Conservation (phyloP, 768 basidiomycete species). For the Cystofilobasidium ferigula region DNA sequence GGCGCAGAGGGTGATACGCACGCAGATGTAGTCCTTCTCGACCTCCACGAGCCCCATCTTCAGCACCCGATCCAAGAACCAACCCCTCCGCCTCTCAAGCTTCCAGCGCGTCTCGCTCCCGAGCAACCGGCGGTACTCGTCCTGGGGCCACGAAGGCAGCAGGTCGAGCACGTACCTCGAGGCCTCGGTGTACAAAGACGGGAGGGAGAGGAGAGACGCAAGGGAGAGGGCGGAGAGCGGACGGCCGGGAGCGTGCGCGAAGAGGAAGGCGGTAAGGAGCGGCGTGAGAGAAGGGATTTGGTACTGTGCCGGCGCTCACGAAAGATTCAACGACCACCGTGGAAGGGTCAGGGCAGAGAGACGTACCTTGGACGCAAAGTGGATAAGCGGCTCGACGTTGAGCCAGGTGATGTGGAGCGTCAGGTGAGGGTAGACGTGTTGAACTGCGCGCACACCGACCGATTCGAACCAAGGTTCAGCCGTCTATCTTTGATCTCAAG, state of each 20-base stretch:
- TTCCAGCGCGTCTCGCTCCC: constrained; percentile 10
- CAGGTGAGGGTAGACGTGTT: constrained; percentile 19
- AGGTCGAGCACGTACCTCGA: constrained; percentile 13
- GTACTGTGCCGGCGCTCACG: too few species aligned
- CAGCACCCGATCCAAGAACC: constrained; percentile 18
- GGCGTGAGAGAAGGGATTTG: constrained; percentile 2
- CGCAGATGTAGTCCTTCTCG: constrained; percentile 16
- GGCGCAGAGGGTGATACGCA: not conserved
- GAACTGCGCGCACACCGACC: too few species aligned
- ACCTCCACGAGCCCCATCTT: constrained; percentile 9
- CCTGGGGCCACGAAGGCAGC: not conserved
- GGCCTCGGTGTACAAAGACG: constrained; percentile 1
- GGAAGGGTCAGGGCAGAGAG: not conserved
- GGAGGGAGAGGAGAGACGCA: not conserved
- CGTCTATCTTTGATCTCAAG: too few species aligned
- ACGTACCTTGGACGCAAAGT: constrained; percentile 17
- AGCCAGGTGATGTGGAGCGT: constrained; percentile 3
- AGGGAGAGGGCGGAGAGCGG: constrained; percentile 10
- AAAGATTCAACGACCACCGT: too few species aligned
- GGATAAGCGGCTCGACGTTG: constrained; percentile 4
- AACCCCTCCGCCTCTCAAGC: constrained; percentile 7
- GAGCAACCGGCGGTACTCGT: not conserved
- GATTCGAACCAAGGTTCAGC: too few species aligned
- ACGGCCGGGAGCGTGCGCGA: constrained; percentile 3
- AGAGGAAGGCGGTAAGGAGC: constrained; percentile 6